These are phyloP conservation scores for Candida sanyaensis DNA, from an alignment of 1,139 yeast species.

Conservation along the genomic window DNA sequence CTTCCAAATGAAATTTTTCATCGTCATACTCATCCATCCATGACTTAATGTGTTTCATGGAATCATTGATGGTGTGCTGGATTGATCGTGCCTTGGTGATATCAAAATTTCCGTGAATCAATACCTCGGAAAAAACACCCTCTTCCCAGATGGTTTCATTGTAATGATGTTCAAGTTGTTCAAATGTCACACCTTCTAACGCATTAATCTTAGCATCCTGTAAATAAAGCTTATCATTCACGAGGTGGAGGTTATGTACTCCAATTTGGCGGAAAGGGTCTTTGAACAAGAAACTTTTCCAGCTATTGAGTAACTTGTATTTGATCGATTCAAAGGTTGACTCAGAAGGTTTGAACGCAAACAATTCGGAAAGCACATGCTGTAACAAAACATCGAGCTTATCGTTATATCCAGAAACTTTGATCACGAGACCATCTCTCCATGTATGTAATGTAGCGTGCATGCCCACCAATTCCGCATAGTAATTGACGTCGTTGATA, in stretches of 20 bases:
- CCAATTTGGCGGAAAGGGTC: constrained; percentile 80
- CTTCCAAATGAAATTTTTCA: constrained; percentile 24
- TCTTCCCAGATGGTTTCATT: constrained; percentile 40
- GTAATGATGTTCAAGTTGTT: constrained; percentile 50
- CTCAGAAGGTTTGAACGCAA: constrained; percentile 50
- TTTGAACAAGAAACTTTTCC: constrained; percentile 69
- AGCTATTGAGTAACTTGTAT: constrained; percentile 61
- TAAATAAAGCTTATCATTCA: constrained; percentile 72
- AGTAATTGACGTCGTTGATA: constrained; percentile 74
- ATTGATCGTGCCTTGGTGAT: constrained; percentile 50
- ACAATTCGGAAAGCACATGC: constrained; percentile 56
- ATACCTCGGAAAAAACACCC: constrained; percentile 63
- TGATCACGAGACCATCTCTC: constrained; percentile 70
- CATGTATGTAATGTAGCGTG: constrained; percentile 57
- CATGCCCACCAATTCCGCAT: constrained; percentile 83
- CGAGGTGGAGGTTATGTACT: constrained; percentile 56
- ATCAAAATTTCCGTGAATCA: constrained; percentile 78
- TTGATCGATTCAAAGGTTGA: constrained; percentile 68
- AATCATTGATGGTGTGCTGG: constrained; percentile 20
- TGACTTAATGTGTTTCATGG: constrained; percentile 25
- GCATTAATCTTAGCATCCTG: constrained; percentile 61
- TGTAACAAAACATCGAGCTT: constrained; percentile 66
- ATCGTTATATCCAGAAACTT: constrained; percentile 80
- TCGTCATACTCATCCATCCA: constrained; percentile 43
- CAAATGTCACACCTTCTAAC: constrained; percentile 46